Conservation (phyloP, 257 asterid species). For the Solanum tarijense region DNA sequence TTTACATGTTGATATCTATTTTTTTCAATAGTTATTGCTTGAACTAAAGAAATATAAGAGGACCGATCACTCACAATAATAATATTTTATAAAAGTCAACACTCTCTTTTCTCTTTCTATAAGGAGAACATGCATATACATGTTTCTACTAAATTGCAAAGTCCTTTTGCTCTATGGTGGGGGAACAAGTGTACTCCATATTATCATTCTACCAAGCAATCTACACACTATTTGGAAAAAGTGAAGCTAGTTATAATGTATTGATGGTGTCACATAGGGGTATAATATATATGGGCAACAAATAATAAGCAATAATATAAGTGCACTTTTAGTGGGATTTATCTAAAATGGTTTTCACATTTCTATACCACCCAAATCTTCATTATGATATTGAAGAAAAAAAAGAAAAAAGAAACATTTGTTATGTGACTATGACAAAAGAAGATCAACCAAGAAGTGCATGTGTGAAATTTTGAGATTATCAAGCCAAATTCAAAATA, state of each 20-base stretch:
- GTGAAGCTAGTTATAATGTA: slow-evolving; percentile 11
- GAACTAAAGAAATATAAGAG: neutral
- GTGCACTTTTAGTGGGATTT: neutral
- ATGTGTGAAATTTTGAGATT: neutral
- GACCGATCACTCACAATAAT: neutral
- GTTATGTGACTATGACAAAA: neutral
- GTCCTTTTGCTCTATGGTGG: slow-evolving; percentile 5
- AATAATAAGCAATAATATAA: slow-evolving; percentile 18
- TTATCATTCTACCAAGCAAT: slow-evolving; percentile 34
- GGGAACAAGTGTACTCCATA: slow-evolving; percentile 17
- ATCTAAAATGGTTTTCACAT: neutral
- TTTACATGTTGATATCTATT: neutral
- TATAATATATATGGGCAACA: neutral
- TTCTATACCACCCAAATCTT: neutral
- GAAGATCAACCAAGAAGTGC: neutral
- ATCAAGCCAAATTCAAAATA: neutral
- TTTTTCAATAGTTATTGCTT: neutral
- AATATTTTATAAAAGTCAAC: neutral
- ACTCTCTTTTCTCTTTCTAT: neutral
- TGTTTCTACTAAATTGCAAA: neutral
- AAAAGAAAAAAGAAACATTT: neutral
- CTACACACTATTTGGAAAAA: slow-evolving; percentile 30
- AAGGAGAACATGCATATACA: neutral
- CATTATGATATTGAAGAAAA: neutral
- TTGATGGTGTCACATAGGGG: neutral